Evolutionary conservation across 495 filamentous ascomycete species (phyloP).

Genomic region (Neurospora intermedia): DNA sequence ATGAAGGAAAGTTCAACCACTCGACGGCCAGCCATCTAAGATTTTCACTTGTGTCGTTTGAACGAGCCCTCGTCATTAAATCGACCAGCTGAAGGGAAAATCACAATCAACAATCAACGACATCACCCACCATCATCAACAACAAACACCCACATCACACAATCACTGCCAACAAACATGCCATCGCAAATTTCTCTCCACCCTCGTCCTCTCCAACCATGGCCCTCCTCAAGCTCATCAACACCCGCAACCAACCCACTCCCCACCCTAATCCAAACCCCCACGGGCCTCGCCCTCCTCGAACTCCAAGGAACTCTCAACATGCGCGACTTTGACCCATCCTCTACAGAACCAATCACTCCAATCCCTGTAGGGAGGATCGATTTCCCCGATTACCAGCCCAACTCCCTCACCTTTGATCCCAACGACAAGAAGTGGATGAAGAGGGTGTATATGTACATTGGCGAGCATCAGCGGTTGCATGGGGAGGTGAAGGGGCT

Average conservation of each 20-base stretch:
- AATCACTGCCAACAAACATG: conserved; percentile 4
- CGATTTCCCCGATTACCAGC: conserved; percentile 64
- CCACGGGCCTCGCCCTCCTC: conserved; percentile 65
- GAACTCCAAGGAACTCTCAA: conserved; percentile 88
- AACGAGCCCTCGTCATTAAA: not conserved
- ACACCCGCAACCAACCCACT: conserved; percentile 43
- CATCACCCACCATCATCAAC: not conserved
- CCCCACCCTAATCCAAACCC: conserved; percentile 78
- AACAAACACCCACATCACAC: not conserved
- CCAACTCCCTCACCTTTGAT: conserved; percentile 28
- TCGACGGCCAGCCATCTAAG: not conserved
- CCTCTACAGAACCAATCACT: conserved; percentile 4
- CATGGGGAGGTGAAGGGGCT: conserved; percentile 86
- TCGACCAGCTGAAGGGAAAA: conserved; percentile 4
- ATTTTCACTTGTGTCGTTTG: not conserved
- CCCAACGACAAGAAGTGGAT: conserved; percentile 57
- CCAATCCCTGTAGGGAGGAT: conserved; percentile 59
- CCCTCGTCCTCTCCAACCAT: not conserved
- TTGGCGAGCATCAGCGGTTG: conserved; percentile 82
- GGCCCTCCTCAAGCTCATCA: not conserved
- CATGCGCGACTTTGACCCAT: conserved; percentile 27
- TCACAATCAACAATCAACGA: not conserved
- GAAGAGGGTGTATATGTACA: conserved; percentile 77
- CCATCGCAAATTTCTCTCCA: conserved; percentile 10
- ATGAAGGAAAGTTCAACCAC: not conserved